Evolutionary conservation across 2,329 filamentous ascomycete species (phyloP), one percentile per base, ranked within the genome.

Genomic region (Byssochlamys sp.): DNA sequence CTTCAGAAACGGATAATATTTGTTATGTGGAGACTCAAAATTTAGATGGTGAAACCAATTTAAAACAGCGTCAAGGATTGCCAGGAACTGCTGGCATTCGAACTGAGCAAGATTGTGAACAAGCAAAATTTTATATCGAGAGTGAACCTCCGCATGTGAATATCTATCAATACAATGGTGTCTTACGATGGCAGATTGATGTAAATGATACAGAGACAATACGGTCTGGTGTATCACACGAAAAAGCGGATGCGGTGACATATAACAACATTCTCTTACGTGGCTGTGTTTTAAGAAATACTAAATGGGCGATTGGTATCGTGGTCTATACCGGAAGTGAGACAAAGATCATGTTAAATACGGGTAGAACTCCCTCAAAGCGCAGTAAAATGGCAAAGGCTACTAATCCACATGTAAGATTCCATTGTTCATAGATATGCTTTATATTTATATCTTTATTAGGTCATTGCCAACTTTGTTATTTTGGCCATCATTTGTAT

Each of bases 1-100:
- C 94, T 0, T 96, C 94, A 2, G 94, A 97, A 66, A 82, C 88
- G 0, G 94, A 99, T 65, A 94, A 94, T 54, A 90, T 89, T 45
- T 99, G 94, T 73, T 99, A 96, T 67, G 88, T 99, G 24, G 94
- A 99, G 75, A 99, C 94, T 2, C 99, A 97, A 78, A 97, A 96
- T 70, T 72, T 99, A 77, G 94, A 99, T 68, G 94, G 94, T 54
- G 94, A 99, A 76, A 99, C 94, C 2, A 99, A 99, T 67, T 77
- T 99, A 61, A 99, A 99, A 74, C 90, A 96, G 60, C 88, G 94
- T 59, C 89, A 92, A 68, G 90, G 94, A 24, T 81, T 99, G 48
- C 89, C 92, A 62, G 94, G 90, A 67, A 89, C 91, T 11, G 86
- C 88, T 55, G 79, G 84, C 52, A 81, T 99, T 59, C 90, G 86